These are phyloP conservation scores for Sporothrix brasiliensis DNA, from an alignment of 2,329 filamentous ascomycete species.

Conservation along the genomic window DNA sequence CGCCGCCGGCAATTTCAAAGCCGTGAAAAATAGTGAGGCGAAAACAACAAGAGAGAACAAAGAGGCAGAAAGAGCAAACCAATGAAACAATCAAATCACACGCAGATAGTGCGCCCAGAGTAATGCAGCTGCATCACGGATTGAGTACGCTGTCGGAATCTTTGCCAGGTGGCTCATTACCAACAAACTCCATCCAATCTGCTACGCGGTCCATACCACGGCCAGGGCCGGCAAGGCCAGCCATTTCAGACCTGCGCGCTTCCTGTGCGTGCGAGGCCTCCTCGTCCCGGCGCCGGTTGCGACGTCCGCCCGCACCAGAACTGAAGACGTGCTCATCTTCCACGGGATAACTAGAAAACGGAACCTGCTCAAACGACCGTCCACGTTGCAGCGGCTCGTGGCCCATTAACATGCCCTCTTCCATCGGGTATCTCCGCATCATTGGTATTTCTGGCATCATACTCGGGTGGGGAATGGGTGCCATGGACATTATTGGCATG, in stretches of 20 bases:
- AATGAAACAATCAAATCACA: background rate
- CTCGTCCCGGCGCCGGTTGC: conserved; percentile 25
- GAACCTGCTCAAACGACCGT: conserved; percentile 22
- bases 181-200: conserved; percentile 55
- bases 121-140: background rate
- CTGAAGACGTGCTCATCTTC: conserved; percentile 21
- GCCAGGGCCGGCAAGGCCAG: conserved; percentile 51
- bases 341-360: conserved; percentile 27
- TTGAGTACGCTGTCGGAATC: conserved; percentile 18
- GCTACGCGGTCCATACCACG: conserved; percentile 53
- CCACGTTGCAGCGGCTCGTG: conserved; percentile 10
- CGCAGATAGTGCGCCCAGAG: background rate
- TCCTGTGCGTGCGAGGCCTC: conserved; percentile 34
- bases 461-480: conserved; percentile 38
- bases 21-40: background rate
- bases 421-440: conserved; percentile 48
- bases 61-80: background rate
- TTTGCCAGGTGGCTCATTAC: conserved; percentile 47
- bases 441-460: conserved; percentile 39
- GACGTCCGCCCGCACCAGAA: conserved; percentile 11
- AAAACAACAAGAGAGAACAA: background rate
- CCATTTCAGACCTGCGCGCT: conserved; percentile 49
- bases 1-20: background rate
- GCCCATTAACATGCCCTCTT: conserved; percentile 47
- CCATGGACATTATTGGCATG: conserved; percentile 42